phyloP scores from a whole-genome alignment of 2,329 filamentous ascomycete genomes.

The Fusarium mangiferae region DNA sequence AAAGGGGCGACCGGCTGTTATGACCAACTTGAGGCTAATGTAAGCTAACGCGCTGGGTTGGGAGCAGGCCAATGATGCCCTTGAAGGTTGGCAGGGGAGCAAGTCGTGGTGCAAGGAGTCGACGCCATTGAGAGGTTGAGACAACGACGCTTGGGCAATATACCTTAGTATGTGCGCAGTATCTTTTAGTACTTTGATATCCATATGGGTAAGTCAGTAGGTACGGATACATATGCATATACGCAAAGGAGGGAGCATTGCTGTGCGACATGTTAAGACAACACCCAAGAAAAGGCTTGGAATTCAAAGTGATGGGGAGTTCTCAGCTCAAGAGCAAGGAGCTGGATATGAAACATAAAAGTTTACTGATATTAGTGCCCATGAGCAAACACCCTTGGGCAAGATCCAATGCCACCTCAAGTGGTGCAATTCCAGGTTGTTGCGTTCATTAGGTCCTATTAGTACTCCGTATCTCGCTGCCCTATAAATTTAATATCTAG shows the following conservation, averaged over 20 bases:
- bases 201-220: background rate
- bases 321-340: conserved; percentile 1
- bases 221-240: background rate
- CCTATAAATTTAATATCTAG: background rate
- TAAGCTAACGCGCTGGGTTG: conserved; percentile 18
- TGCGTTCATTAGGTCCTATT: background rate
- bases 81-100: conserved; percentile 26
- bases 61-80: conserved; percentile 2
- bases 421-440: background rate
- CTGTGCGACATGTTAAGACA: background rate
- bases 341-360: background rate
- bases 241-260: conserved; percentile 1
- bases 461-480: background rate
- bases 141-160: conserved; percentile 3
- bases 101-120: background rate
- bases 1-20: conserved; percentile 9
- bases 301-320: conserved; percentile 1
- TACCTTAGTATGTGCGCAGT: background rate
- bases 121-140: background rate
- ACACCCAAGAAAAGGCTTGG: conserved; percentile 5
- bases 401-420: background rate
- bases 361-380: background rate
- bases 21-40: background rate
- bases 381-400: background rate
- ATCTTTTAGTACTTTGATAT: background rate